These are phyloP conservation scores for Echria macrotheca DNA, from an alignment of 495 filamentous ascomycete genomes.

Conservation along the genomic window DNA sequence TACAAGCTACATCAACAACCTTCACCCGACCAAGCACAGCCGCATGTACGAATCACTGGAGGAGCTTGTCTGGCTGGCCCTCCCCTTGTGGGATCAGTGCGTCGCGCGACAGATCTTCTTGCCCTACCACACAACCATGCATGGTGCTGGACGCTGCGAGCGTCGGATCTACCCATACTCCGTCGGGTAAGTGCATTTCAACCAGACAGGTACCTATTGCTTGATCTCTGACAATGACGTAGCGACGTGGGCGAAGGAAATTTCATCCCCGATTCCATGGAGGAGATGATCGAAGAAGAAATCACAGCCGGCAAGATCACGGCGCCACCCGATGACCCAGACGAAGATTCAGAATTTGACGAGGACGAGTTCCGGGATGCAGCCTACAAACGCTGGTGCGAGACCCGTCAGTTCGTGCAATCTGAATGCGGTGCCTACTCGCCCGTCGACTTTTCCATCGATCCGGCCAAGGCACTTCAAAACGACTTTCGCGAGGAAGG, in stretches of 20 bases:
- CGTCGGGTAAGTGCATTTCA: slow-evolving; percentile 5
- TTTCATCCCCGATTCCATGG: no score
- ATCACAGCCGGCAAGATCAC: no score
- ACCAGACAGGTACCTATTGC: slow-evolving; percentile 24
- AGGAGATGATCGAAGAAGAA: no score
- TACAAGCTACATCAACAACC: slow-evolving; percentile 64
- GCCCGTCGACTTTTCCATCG: slow-evolving; percentile 30
- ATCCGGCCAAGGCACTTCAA: slow-evolving; percentile 17
- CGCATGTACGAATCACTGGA: slow-evolving; percentile 51
- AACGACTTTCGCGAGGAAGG: slow-evolving; percentile 36
- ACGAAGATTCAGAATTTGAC: not conserved
- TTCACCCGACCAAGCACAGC: slow-evolving; percentile 49
- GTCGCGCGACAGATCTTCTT: slow-evolving; percentile 17
- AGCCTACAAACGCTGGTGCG: slow-evolving; percentile 23
- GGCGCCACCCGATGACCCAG: no score
- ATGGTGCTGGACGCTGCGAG: slow-evolving; percentile 45
- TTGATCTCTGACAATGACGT: slow-evolving; percentile 39
- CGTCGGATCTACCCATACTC: slow-evolving; percentile 33
- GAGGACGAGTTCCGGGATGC: not conserved
- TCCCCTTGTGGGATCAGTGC: slow-evolving; percentile 51
- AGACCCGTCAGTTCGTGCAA: slow-evolving; percentile 26
- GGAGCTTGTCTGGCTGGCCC: slow-evolving; percentile 41
- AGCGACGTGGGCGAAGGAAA: no score
- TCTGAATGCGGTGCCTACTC: slow-evolving; percentile 2
- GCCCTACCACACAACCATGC: slow-evolving; percentile 17